Base-by-base conservation (phyloP, 2,329 filamentous ascomycete species). In the Xylariaceae sp. region DNA sequence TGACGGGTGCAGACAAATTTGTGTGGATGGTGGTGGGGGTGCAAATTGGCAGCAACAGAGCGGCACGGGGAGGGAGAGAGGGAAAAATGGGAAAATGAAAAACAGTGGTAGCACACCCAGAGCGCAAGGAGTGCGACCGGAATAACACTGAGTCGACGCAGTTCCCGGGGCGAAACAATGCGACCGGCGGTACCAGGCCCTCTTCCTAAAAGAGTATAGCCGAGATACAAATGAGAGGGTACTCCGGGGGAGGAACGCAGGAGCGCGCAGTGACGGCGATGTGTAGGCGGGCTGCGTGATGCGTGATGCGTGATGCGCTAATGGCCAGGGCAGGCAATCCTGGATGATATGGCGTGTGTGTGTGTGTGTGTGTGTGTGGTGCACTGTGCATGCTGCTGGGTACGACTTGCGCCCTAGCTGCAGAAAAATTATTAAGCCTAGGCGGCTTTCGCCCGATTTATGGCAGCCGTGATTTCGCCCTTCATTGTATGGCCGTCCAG, bases 151-250 rank as follows among this genome's bases (percentile, higher is more conserved):
- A 34, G 37, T 43, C 37, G 38, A 43, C 46, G 48, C 48, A 44
- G 41, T 46, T 53, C 48, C 51, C 53, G 52, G 56, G 50, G 48
- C 50, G 46, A 54, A 44, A 51, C 38, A 36, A 47, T 47, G 52
- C 51, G 50, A 41, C 49, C 50, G 50, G 48, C n/a, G 21, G 11
- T 44, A 36, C 42, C 39, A 49, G 42, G 44, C 44, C 44, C 38
- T 24, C 21, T 24, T 24, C 21, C 21, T 41, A 26, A 34, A 36
- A 40, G 34, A 32, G 35, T 36, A 28, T n/a, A n/a, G n/a, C n/a
- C n/a, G n/a, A 40, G 31, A 35, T 34, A 24, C 29, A 11, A 18
- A 14, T 12, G 8, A 17, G 11, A 21, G 14, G 23, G 21, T 34
- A 17, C 9, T 4, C 15, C 17, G 27, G 17, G 13, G 6, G 9